Base-by-base conservation (phyloP, 2,329 filamentous ascomycete species). In the Trichoderma arundinaceum region DNA sequence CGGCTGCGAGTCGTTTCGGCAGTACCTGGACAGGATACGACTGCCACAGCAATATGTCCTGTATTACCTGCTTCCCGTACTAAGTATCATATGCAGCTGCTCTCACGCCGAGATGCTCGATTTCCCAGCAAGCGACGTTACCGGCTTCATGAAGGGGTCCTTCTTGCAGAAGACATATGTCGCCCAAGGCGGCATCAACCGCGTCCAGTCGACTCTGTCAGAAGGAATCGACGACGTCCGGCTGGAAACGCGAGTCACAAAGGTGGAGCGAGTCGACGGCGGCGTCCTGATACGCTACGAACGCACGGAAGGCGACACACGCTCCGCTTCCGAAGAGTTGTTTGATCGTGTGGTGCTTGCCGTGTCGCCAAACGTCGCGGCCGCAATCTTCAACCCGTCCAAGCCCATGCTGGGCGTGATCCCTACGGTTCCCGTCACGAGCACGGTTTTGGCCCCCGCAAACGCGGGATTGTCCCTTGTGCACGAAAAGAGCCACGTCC, bases 271-370 rank as follows among this genome's bases (percentile, higher is more conserved):
- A 12, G 33, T 51, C 15, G 57, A 60, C 12, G 38, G 38, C 1
- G 28, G 59, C 1, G 59, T 53, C 6, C 15, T 9, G 32, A 33
- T 62, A 6, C 59, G 59, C 38, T 53, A 35, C 15, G 38, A 62
- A 10, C 17, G 46, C 28, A 22, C 22, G 7, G 22, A 46, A 2
- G 59, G 13, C 7, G 38, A 65, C 49, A 15, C 58, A 1, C 67
- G 56, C 4, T 13, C 65, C 15, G 12, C 69, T 19, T 35, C 39
- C n/a, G 70, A 76, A 28, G 77, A 81, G 17, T 60, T 69, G 0
- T 86, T 86, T 60, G 84, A 87, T 60, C 77, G 77, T 2, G 83
- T 86, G 0, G 74, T 88, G 28, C 74, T 88, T 1, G 84, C 84
- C 0, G 82, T 87, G 1, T 81, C 84, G 0, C 85, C 86, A 0